A percentile compares a stretch with the other conserved stretches of the same genome.
These are phyloP conservation scores for Phytophthora pistaciae DNA, from an alignment of 352 stramenopile species.

Conservation along the genomic window DNA sequence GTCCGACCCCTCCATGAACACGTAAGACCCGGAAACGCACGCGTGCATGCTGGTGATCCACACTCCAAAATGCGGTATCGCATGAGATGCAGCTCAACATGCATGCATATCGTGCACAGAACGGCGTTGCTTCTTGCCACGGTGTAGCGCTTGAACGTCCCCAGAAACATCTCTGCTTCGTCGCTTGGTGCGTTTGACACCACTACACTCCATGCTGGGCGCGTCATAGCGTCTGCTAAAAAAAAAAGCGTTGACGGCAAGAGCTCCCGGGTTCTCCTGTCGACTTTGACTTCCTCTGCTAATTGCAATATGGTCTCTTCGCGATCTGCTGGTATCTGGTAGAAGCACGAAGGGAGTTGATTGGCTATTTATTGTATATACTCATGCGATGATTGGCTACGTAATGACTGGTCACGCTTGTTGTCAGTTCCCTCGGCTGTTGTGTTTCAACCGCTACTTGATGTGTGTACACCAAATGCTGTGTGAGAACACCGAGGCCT, in stretches of 20 bases:
- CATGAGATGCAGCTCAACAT: background rate
- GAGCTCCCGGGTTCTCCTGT: background rate
- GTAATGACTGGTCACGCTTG: too few relatives aligned
- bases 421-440: too few relatives aligned
- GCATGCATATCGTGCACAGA: background rate
- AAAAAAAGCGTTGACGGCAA: too few relatives aligned
- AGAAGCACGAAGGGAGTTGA: too few relatives aligned
- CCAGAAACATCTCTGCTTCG: background rate
- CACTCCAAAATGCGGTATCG: background rate
- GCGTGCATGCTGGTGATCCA: background rate
- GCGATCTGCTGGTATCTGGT: too few relatives aligned
- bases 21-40: background rate
- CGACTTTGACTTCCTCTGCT: background rate
- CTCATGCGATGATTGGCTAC: too few relatives aligned
- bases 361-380: too few relatives aligned
- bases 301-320: background rate
- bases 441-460: too few relatives aligned
- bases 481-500: too few relatives aligned
- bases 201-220: background rate
- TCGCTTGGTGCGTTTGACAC: background rate
- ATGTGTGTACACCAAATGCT: too few relatives aligned
- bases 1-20: background rate
- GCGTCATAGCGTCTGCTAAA: background rate
- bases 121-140: background rate
- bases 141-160: background rate